Percentiles rank a stretch among this genome's conserved stretches.
phyloP scores from a whole-genome alignment of 1,284 basidiomycete species.

The Irpex sp. region DNA sequence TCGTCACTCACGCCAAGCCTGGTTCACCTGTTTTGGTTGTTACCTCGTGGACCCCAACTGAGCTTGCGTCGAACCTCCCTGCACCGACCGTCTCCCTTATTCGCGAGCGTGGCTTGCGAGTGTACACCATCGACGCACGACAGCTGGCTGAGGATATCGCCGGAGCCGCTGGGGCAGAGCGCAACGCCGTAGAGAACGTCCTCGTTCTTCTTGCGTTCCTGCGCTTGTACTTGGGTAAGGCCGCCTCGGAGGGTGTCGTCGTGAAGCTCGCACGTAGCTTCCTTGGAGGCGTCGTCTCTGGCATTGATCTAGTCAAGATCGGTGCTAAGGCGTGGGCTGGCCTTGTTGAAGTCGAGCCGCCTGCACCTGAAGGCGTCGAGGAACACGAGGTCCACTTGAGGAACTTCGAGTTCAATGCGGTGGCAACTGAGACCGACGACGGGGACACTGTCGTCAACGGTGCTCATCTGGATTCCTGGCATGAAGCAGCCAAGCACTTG shows the following conservation, averaged over 20 bases:
- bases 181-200: constrained; percentile 46
- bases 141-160: constrained; percentile 23
- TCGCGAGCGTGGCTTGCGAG: constrained; percentile 43
- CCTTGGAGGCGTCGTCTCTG: constrained; percentile 40
- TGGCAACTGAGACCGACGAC: constrained; percentile 54
- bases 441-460: constrained; percentile 57
- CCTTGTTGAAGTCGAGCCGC: constrained; percentile 49
- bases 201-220: constrained; percentile 65
- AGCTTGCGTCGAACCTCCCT: constrained; percentile 55
- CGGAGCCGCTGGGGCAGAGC: constrained; percentile 25
- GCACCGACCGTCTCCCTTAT: constrained; percentile 38
- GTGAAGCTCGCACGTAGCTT: constrained; percentile 44
- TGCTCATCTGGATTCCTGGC: constrained; percentile 71
- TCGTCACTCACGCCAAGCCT: constrained; percentile 55
- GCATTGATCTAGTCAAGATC: constrained; percentile 43
- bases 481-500: constrained; percentile 86
- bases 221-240: constrained; percentile 65
- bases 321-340: constrained; percentile 54
- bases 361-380: constrained; percentile 17
- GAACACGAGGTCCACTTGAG: constrained; percentile 38
- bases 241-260: constrained; percentile 51
- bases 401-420: constrained; percentile 67
- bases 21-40: constrained; percentile 57
- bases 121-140: constrained; percentile 59
- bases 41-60: constrained; percentile 59